phyloP scores from a whole-genome alignment of 2,329 filamentous ascomycete genomes.

The Ophiostoma triangulosporum region DNA sequence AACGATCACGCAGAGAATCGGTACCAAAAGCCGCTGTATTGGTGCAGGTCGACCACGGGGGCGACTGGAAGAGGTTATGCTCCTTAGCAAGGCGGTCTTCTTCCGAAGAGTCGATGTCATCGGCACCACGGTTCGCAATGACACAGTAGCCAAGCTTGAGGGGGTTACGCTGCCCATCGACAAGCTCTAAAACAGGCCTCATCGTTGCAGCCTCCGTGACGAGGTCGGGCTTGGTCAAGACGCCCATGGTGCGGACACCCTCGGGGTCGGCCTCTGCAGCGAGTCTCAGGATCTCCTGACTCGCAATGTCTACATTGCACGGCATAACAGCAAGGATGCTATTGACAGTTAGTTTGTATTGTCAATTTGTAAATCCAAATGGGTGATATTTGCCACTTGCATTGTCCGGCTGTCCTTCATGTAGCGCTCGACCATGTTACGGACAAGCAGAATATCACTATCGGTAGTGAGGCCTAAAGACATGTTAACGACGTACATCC shows the following conservation, averaged over 20 bases:
- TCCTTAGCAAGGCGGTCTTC: slow-evolving; percentile 22
- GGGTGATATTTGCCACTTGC: not conserved
- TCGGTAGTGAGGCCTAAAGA: slow-evolving; percentile 28
- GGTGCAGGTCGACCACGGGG: not conserved
- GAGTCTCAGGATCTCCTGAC: slow-evolving; percentile 25
- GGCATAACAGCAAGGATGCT: slow-evolving; percentile 31
- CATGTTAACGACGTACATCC: not conserved
- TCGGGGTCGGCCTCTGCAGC: slow-evolving; percentile 26
- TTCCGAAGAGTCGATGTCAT: slow-evolving; percentile 23
- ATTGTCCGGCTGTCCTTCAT: slow-evolving; percentile 35
- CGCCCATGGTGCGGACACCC: slow-evolving; percentile 30
- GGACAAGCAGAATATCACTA: slow-evolving; percentile 30
- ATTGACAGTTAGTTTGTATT: not conserved
- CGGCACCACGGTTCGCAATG: slow-evolving; percentile 33
- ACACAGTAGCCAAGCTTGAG: slow-evolving; percentile 35
- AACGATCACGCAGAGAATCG: not conserved
- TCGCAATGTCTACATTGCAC: slow-evolving; percentile 25
- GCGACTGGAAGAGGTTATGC: not conserved
- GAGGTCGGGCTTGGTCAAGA: slow-evolving; percentile 48
- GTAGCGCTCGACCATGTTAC: slow-evolving; percentile 32
- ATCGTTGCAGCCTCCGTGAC: slow-evolving; percentile 28
- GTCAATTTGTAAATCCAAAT: not conserved
- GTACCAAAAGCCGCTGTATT: not conserved
- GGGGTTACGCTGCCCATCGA: slow-evolving; percentile 26
- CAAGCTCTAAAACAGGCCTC: slow-evolving; percentile 26